phyloP scores from a whole-genome alignment of 768 basidiomycete genomes.

The Phylloporus sp. region DNA sequence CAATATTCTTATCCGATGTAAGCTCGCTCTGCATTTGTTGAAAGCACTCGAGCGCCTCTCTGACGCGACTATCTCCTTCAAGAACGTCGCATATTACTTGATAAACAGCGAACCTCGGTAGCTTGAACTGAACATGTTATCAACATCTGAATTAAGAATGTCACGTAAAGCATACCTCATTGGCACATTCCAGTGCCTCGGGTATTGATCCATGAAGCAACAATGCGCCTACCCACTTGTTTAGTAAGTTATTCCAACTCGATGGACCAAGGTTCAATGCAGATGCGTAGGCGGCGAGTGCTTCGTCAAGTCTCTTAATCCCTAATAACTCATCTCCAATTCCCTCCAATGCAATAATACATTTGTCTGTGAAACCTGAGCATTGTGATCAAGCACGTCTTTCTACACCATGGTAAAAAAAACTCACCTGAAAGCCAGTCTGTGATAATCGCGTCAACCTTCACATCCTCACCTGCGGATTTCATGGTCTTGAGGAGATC shows the following conservation, averaged over 20 bases:
- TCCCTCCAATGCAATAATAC: background rate
- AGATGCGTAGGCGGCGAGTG: background rate
- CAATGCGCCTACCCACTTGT: background rate
- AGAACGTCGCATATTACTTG: background rate
- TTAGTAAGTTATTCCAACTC: background rate
- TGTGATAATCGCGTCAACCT: background rate
- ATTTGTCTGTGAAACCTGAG: constrained; percentile 1
- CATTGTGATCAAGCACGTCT: background rate
- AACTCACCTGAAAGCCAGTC: constrained; percentile 8
- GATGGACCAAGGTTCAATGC: background rate
- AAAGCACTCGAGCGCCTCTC: constrained; percentile 1
- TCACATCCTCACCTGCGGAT: background rate
- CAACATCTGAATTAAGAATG: background rate
- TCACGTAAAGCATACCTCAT: background rate
- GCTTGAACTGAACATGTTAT: background rate
- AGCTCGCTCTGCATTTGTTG: constrained; percentile 1
- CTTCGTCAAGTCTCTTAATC: background rate
- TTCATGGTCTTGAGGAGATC: background rate
- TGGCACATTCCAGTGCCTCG: background rate
- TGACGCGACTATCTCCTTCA: background rate
- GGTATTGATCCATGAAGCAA: background rate
- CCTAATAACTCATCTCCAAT: background rate
- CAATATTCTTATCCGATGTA: background rate
- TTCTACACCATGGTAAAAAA: accelerated
- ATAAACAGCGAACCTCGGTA: background rate